Percentiles rank a stretch among this genome's conserved stretches.
Evolutionary conservation across 495 filamentous ascomycete genomes (phyloP).

Genomic region (Penicillium roqueforti): DNA sequence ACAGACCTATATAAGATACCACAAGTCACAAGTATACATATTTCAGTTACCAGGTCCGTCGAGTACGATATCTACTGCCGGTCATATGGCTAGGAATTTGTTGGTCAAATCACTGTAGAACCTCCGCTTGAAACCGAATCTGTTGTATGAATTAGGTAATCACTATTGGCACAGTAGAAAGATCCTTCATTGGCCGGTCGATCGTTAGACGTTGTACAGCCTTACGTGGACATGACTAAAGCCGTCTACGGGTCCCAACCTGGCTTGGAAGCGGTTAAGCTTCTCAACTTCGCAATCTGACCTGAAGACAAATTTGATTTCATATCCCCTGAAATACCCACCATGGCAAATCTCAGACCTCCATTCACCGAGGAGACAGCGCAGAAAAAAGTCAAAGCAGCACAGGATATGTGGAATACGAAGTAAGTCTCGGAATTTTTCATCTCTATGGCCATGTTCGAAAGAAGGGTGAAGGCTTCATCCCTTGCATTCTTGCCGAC

Average conservation of each 20-base stretch:
- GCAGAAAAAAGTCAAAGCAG: conserved; percentile 74
- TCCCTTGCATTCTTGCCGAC: conserved; percentile 31
- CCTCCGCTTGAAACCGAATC: neutral
- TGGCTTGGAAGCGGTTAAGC: neutral
- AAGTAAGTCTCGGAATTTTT: conserved; percentile 41
- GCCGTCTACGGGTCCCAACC: neutral
- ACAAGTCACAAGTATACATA: neutral
- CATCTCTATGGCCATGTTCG: conserved; percentile 10
- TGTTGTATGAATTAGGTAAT: no score
- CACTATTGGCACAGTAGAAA: no score
- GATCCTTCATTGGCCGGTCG: no score
- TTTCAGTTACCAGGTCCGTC: neutral
- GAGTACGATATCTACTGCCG: neutral
- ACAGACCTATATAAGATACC: neutral
- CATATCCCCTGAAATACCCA: neutral
- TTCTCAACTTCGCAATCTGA: neutral
- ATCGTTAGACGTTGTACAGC: no score
- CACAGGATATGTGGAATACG: conserved; percentile 84
- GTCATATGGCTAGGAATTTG: neutral
- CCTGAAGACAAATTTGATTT: neutral
- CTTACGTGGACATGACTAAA: neutral
- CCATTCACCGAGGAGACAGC: conserved; percentile 78
- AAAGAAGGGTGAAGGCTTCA: conserved; percentile 18
- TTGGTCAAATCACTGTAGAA: neutral
- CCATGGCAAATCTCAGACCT: conserved; percentile 59